These are phyloP conservation scores for Xerocomus cyaneibrunnescens DNA, from an alignment of 1,284 basidiomycete species.

Conservation along the genomic window DNA sequence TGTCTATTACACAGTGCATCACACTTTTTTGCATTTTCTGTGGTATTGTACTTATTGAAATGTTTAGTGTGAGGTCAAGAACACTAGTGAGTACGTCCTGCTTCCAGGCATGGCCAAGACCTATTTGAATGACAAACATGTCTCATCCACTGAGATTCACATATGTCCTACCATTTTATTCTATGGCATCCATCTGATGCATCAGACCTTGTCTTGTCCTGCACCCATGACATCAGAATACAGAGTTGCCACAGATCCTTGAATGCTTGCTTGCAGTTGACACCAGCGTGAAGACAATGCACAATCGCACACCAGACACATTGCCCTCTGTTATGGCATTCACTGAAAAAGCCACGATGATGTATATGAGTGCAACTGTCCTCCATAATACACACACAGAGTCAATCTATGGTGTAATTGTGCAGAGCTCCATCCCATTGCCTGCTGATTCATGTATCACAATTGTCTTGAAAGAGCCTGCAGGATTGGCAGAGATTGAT, in stretches of 20 bases:
- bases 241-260: slow-evolving; percentile 18
- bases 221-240: slow-evolving; percentile 5
- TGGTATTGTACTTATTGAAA: not conserved
- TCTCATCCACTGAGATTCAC: slow-evolving; percentile 20
- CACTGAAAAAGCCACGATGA: slow-evolving; percentile 14
- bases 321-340: slow-evolving; percentile 9
- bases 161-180: slow-evolving; percentile 8
- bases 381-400: slow-evolving; percentile 19
- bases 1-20: slow-evolving; percentile 23
- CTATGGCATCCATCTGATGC: not conserved
- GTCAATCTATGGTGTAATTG: slow-evolving; percentile 14
- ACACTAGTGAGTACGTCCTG: slow-evolving; percentile 20
- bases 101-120: slow-evolving; percentile 24
- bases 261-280: slow-evolving; percentile 25
- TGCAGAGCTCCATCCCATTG: slow-evolving; percentile 24
- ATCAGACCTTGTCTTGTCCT: not conserved
- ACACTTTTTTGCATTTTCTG: not conserved
- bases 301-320: slow-evolving; percentile 13
- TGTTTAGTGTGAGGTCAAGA: slow-evolving; percentile 23
- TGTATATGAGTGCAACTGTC: slow-evolving; percentile 17
- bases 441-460: slow-evolving; percentile 26
- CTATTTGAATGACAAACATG: slow-evolving; percentile 24
- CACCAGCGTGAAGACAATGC: slow-evolving; percentile 14
- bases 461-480: slow-evolving; percentile 23
- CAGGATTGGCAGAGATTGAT: slow-evolving; percentile 19